phyloP scores from a whole-genome alignment of 108 stramenopile genomes.

The Fistulifera pelliculosa region DNA sequence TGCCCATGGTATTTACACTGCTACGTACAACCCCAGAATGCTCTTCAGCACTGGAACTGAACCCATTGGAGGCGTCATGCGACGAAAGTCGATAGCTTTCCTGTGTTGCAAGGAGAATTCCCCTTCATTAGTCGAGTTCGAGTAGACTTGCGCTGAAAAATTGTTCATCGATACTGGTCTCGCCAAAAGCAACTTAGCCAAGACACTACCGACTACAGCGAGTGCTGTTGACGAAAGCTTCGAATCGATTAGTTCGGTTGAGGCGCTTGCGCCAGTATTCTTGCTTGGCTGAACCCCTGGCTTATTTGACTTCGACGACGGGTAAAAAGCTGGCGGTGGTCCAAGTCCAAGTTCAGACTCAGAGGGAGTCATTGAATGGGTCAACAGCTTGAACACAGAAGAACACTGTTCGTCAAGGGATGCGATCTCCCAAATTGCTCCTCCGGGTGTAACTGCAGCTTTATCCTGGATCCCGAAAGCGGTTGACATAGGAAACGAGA shows the following conservation, averaged over 20 bases:
- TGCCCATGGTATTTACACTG: background rate
- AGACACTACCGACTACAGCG: background rate
- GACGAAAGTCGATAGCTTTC: conserved; percentile 29
- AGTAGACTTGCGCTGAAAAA: too few relatives aligned
- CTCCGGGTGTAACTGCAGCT: conserved; percentile 44
- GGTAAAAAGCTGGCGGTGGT: conserved; percentile 45
- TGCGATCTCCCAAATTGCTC: conserved; percentile 61
- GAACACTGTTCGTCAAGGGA: conserved; percentile 14
- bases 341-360: conserved; percentile 58
- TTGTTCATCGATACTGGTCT: too few relatives aligned
- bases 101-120: too few relatives aligned
- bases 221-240: background rate
- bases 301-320: background rate
- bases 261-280: too few relatives aligned
- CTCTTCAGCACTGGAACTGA: conserved; percentile 55
- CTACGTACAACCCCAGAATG: background rate
- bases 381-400: conserved; percentile 35
- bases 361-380: conserved; percentile 70
- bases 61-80: conserved; percentile 40
- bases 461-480: too few relatives aligned
- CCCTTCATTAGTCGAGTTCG: too few relatives aligned
- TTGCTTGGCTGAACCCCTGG: too few relatives aligned
- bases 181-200: too few relatives aligned
- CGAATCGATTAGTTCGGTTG: background rate
- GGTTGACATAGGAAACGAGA: conserved; percentile 49